These are phyloP conservation scores for Paramecium biaurelia DNA, from an alignment of 73 alveolate species.

Conservation along the genomic window DNA sequence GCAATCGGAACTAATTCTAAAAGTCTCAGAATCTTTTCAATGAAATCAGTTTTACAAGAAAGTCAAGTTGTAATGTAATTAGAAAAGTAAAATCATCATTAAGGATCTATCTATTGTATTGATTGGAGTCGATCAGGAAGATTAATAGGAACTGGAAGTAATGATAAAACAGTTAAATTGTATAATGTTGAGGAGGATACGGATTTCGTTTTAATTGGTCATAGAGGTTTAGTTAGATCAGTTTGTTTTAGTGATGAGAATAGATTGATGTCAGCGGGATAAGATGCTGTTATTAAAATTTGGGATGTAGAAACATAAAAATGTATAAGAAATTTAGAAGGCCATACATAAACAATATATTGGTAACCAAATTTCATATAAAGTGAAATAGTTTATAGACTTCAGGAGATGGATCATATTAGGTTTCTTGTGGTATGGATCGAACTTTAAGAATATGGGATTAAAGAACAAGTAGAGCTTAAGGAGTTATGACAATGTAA, in stretches of 20 bases:
- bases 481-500: conserved; percentile 63
- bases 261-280: conserved; percentile 83
- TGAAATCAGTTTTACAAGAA: conserved; percentile 76
- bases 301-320: conserved; percentile 96
- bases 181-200: conserved; percentile 76
- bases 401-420: conserved; percentile 88
- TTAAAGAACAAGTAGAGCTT: conserved; percentile 73
- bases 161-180: conserved; percentile 83
- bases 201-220: conserved; percentile 88
- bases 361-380: conserved; percentile 66
- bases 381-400: conserved; percentile 48
- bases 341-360: conserved; percentile 88
- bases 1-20: conserved; percentile 96
- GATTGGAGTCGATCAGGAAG: conserved; percentile 92
- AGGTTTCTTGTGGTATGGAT: conserved; percentile 94
- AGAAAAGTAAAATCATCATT: conserved; percentile 93
- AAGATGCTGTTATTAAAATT: conserved; percentile 86
- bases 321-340: conserved; percentile 78
- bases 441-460: conserved; percentile 95
- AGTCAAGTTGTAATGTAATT: conserved; percentile 64
- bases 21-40: conserved; percentile 87
- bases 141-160: conserved; percentile 95
- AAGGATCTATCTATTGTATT: conserved; percentile 93
- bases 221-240: conserved; percentile 94
- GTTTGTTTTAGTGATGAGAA: conserved; percentile 93